These are phyloP conservation scores for Boletus pseudo-olivaceus DNA, from an alignment of 768 basidiomycete genomes.

Conservation along the genomic window DNA sequence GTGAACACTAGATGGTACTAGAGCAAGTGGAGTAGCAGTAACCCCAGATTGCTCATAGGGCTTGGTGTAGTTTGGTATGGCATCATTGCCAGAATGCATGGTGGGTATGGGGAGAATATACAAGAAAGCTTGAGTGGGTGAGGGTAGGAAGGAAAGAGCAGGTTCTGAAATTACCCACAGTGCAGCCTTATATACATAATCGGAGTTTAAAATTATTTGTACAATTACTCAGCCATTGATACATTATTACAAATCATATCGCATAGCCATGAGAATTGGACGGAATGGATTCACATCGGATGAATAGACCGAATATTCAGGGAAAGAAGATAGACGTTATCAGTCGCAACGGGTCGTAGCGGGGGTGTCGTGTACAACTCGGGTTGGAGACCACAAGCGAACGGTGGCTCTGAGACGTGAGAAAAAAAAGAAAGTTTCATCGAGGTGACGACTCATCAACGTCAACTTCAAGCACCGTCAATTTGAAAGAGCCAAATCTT, in stretches of 20 bases:
- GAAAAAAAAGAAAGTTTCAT: conserved; percentile 18
- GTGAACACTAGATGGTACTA: too few species aligned
- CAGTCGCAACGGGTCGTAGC: not conserved
- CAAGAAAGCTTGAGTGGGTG: not conserved
- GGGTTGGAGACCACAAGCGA: too few species aligned
- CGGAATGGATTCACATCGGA: not conserved
- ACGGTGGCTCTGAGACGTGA: not conserved
- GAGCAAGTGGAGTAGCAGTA: not conserved
- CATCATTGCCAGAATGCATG: conserved; percentile 3
- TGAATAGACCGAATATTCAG: too few species aligned
- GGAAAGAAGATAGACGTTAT: not conserved
- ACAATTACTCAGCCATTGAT: conserved; percentile 1
- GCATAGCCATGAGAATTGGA: not conserved
- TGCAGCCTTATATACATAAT: conserved; percentile 5
- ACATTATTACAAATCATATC: not conserved
- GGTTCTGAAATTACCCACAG: not conserved
- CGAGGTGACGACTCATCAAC: not conserved
- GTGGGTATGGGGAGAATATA: not conserved
- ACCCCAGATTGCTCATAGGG: not conserved
- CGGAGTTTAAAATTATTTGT: conserved; percentile 16
- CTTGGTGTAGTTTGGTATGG: not conserved
- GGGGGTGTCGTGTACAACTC: not conserved
- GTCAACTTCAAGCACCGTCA: not conserved
- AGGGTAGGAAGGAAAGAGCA: not conserved
- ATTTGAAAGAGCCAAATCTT: conserved; percentile 25